These are phyloP conservation scores for Penicillium diatomitis DNA, from an alignment of 495 filamentous ascomycete species.

Conservation along the genomic window DNA sequence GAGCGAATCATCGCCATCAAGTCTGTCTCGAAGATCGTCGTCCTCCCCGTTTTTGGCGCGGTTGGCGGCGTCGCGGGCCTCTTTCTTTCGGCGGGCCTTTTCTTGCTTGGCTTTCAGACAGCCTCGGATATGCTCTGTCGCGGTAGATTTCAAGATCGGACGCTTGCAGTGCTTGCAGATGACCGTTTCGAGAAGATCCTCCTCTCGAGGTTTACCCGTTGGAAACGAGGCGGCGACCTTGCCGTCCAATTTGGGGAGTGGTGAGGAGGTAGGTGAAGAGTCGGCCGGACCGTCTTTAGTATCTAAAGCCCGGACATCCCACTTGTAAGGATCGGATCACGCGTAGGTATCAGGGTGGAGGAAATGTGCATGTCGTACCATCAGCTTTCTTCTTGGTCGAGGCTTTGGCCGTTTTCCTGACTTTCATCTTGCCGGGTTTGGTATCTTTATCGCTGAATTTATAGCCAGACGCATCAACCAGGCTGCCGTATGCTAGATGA, in stretches of 20 bases:
- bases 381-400: constrained; percentile 37
- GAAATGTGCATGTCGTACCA: constrained; percentile 27
- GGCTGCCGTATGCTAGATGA: constrained; percentile 26
- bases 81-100: constrained; percentile 70
- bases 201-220: constrained; percentile 58
- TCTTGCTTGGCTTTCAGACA: constrained; percentile 72
- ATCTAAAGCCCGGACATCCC: constrained; percentile 3
- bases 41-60: constrained; percentile 55
- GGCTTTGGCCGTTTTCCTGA: constrained; percentile 58
- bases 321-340: too few species aligned
- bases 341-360: too few species aligned
- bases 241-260: constrained; percentile 66
- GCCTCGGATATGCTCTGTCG: constrained; percentile 54
- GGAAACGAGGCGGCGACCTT: constrained; percentile 60
- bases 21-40: constrained; percentile 33
- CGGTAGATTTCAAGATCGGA: constrained; percentile 50
- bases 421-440: constrained; percentile 52
- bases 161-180: constrained; percentile 81
- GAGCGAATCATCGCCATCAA: constrained; percentile 29
- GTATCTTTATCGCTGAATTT: constrained; percentile 55
- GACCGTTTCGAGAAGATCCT: constrained; percentile 56
- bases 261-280: constrained; percentile 37
- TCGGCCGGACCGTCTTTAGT: constrained; percentile 22
- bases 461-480: constrained; percentile 40
- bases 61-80: constrained; percentile 60